phyloP scores from a whole-genome alignment of 2,329 filamentous ascomycete species.

The Sarocladiaceae sp. region DNA sequence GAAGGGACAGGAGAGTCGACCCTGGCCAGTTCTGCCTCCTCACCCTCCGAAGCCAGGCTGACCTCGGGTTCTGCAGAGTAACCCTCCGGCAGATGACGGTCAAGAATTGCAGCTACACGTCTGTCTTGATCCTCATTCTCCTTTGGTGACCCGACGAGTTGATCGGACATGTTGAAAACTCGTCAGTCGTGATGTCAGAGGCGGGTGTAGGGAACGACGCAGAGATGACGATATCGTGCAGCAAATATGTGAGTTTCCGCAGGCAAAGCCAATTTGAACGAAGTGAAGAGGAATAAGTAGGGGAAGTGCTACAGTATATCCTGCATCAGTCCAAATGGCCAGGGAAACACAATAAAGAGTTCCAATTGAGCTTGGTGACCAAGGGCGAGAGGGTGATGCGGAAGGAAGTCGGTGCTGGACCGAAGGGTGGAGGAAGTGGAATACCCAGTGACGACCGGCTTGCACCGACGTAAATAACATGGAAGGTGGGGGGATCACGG shows the following conservation, averaged over 20 bases:
- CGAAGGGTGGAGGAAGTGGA: not conserved
- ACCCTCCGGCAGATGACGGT: slow-evolving; percentile 31
- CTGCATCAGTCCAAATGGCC: no score
- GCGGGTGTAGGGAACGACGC: not conserved
- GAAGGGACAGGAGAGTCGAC: slow-evolving; percentile 12
- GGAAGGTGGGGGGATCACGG: slow-evolving; percentile 1
- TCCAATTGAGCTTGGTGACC: no score
- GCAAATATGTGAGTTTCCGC: no score
- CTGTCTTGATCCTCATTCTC: slow-evolving; percentile 21
- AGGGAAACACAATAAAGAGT: no score
- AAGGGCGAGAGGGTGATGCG: not conserved
- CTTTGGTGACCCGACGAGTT: slow-evolving; percentile 17
- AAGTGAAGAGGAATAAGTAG: no score
- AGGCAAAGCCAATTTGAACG: no score
- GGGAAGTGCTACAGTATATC: no score
- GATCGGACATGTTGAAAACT: slow-evolving; percentile 20
- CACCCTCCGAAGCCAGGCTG: slow-evolving; percentile 17
- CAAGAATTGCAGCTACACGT: slow-evolving; percentile 29
- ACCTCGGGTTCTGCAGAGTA: slow-evolving; percentile 33
- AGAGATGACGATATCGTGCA: slow-evolving; percentile 1
- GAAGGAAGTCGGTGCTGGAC: not conserved
- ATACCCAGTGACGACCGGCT: not conserved
- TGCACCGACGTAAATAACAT: not conserved
- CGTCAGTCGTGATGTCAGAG: not conserved
- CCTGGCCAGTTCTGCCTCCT: slow-evolving; percentile 10